These are phyloP conservation scores for Raphanus hybrid DNA, from an alignment of 441 rosid species.

Conservation along the genomic window DNA sequence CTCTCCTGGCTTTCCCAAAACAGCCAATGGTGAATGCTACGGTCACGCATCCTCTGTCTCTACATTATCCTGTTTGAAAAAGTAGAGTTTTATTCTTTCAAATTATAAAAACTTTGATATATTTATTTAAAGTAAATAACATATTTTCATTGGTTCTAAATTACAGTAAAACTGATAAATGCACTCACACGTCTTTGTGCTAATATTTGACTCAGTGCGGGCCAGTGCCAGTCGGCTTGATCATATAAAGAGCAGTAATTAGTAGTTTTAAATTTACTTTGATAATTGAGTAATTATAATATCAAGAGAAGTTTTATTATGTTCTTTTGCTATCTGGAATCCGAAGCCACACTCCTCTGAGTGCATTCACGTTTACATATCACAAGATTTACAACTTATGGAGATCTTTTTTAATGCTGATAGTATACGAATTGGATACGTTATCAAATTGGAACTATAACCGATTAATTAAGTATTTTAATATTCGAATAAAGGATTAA, in stretches of 20 bases:
- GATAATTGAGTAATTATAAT: slow-evolving; percentile 2
- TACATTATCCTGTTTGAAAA: slow-evolving; percentile 34
- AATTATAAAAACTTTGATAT: background rate
- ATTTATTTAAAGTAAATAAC: background rate
- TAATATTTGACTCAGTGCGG: slow-evolving; percentile 25
- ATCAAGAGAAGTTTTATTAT: slow-evolving; percentile 2
- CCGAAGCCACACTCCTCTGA: slow-evolving; percentile 19
- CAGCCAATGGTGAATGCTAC: slow-evolving; percentile 24
- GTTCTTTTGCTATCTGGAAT: slow-evolving; percentile 1
- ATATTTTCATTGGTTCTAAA: background rate
- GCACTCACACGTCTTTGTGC: slow-evolving; percentile 22
- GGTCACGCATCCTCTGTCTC: slow-evolving; percentile 38
- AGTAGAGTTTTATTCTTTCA: slow-evolving; percentile 2
- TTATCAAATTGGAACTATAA: background rate
- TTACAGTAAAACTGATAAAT: background rate
- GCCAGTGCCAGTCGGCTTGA: slow-evolving; percentile 27
- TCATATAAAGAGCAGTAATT: slow-evolving; percentile 22
- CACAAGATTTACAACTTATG: slow-evolving; percentile 7
- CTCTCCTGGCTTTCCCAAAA: slow-evolving; percentile 20
- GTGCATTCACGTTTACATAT: slow-evolving; percentile 2
- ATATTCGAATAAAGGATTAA: slow-evolving; percentile 5
- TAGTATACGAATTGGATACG: background rate
- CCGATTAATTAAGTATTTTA: background rate
- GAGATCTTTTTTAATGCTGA: background rate
- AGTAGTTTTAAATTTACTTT: slow-evolving; percentile 4